Conservation (phyloP, 2,329 filamentous ascomycete species). For the Neonectria faginata region DNA sequence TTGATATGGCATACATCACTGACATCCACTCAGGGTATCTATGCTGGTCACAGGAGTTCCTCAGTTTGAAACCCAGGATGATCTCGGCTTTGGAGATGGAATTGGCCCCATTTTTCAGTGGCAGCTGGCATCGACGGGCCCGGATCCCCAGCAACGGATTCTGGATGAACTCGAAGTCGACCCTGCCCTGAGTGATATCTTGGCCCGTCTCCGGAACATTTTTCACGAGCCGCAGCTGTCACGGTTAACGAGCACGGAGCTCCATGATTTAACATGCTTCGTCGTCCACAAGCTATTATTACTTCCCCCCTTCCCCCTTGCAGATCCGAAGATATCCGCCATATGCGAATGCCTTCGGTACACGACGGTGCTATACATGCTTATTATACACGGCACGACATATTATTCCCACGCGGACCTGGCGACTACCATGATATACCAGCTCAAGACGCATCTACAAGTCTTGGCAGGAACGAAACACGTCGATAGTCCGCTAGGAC, state of each 20-base stretch:
- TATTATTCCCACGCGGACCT: constrained; percentile 65
- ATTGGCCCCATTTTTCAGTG: constrained; percentile 63
- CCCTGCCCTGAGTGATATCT: constrained; percentile 50
- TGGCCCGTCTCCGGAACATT: constrained; percentile 58
- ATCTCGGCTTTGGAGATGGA: constrained; percentile 60
- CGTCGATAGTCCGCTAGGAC: constrained; percentile 44
- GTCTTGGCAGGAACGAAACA: constrained; percentile 17
- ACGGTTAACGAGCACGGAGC: constrained; percentile 53
- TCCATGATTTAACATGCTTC: constrained; percentile 68
- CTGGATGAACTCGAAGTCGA: constrained; percentile 48
- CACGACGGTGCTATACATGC: constrained; percentile 62
- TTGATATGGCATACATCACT: not conserved
- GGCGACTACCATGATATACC: constrained; percentile 49
- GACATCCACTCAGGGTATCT: constrained; percentile 60
- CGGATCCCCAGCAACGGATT: constrained; percentile 18
- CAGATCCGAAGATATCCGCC: constrained; percentile 28
- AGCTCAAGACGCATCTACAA: constrained; percentile 49
- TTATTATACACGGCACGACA: constrained; percentile 65
- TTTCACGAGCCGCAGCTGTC: constrained; percentile 51
- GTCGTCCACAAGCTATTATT: constrained; percentile 62
- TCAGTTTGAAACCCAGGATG: constrained; percentile 65
- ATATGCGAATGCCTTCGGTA: constrained; percentile 60
- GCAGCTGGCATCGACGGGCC: constrained; percentile 49
- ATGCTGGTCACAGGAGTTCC: constrained; percentile 65
- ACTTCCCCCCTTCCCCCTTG: constrained; percentile 23